These are phyloP conservation scores for Polyporus arcularius DNA, from an alignment of 768 basidiomycete species.

Conservation along the genomic window DNA sequence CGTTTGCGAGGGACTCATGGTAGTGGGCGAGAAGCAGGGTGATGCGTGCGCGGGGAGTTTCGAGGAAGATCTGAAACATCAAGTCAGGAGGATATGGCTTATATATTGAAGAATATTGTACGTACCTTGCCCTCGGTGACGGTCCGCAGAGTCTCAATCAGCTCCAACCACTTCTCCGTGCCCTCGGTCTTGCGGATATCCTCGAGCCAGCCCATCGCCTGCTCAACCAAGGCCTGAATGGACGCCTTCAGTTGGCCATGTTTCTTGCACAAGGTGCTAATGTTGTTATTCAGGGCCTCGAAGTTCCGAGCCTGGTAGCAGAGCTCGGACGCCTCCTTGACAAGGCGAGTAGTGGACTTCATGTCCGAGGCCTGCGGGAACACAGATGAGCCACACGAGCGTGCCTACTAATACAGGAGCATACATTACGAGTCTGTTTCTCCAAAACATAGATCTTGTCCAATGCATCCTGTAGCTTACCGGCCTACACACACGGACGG, in stretches of 20 bases:
- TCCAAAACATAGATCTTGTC: conserved; percentile 89
- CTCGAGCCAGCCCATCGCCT: conserved; percentile 78
- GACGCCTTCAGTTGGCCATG: conserved; percentile 95
- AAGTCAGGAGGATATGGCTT: not conserved
- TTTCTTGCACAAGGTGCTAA: conserved; percentile 82
- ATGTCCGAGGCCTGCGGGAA: conserved; percentile 82
- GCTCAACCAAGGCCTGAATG: conserved; percentile 90
- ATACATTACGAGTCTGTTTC: conserved; percentile 94
- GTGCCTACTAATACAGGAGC: conserved; percentile 16
- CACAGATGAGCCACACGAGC: not conserved
- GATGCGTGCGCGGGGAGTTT: conserved; percentile 93
- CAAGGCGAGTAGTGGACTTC: conserved; percentile 85
- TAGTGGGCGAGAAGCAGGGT: conserved; percentile 85
- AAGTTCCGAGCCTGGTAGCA: conserved; percentile 74
- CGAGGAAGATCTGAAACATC: conserved; percentile 80
- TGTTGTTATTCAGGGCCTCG: conserved; percentile 66
- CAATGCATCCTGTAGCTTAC: conserved; percentile 80
- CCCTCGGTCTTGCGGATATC: conserved; percentile 71
- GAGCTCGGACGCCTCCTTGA: conserved; percentile 70
- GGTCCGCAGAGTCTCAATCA: conserved; percentile 84
- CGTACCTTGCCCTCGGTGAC: conserved; percentile 97
- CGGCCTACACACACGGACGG: conserved; percentile 51
- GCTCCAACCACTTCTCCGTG: conserved; percentile 76
- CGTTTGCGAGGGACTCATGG: conserved; percentile 70
- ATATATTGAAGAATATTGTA: conserved; percentile 4